These are phyloP conservation scores for Lactuca saligna DNA, from an alignment of 129 eudicot genomes.

Conservation along the genomic window DNA sequence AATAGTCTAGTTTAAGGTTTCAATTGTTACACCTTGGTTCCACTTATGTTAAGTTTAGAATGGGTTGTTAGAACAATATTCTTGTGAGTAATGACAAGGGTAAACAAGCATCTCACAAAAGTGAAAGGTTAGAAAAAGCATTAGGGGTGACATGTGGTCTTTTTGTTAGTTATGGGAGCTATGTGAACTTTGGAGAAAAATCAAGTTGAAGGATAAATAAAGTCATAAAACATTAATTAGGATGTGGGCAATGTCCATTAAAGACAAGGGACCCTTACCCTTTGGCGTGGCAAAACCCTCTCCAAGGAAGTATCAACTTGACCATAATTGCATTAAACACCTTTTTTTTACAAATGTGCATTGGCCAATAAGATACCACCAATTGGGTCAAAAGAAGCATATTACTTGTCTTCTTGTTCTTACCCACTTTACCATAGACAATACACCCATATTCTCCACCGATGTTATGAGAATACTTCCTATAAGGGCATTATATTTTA, in stretches of 20 bases:
- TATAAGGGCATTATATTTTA: conserved; percentile 17
- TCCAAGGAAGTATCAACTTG: conserved; percentile 32
- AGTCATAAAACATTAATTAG: conserved; percentile 5
- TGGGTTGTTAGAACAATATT: background rate
- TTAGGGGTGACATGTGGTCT: background rate
- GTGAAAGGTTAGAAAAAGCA: background rate
- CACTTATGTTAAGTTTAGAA: background rate
- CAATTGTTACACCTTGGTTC: too few species aligned
- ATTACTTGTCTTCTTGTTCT: conserved; percentile 22
- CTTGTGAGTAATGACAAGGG: background rate
- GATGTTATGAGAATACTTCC: conserved; percentile 17
- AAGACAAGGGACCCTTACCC: conserved; percentile 4
- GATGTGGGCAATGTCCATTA: background rate
- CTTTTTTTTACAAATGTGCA: conserved; percentile 21
- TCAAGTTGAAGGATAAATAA: background rate
- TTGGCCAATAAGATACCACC: conserved; percentile 19
- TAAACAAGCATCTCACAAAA: background rate
- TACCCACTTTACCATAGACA: conserved; percentile 27
- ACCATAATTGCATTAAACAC: conserved; percentile 26
- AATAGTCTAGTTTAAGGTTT: too few species aligned
- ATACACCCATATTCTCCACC: conserved; percentile 24
- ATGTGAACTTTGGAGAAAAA: background rate
- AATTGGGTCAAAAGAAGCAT: conserved; percentile 36
- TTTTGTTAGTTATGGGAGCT: background rate
- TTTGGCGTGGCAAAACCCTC: conserved; percentile 42